A percentile compares a stretch with the other conserved stretches of the same genome.
phyloP scores from a whole-genome alignment of 2,329 filamentous ascomycete genomes.

The Venturia carpophila region DNA sequence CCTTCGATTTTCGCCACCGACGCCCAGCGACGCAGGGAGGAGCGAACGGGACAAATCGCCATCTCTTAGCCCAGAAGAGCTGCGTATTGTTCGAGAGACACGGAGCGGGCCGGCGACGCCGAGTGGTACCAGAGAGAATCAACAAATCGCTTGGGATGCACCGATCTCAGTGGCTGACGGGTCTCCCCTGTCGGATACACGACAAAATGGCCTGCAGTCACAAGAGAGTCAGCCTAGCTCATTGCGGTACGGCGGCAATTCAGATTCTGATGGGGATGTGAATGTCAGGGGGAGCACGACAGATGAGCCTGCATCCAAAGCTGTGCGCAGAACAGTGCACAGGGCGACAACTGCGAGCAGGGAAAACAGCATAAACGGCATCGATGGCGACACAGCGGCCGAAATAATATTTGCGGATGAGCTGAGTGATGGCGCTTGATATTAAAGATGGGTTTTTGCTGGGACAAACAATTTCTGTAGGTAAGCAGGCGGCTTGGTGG shows the following conservation, averaged over 20 bases:
- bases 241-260: slow-evolving; percentile 2
- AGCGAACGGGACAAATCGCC: slow-evolving; percentile 10
- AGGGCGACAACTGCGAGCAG: background rate
- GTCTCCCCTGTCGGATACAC: slow-evolving; percentile 1
- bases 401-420: background rate
- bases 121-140: slow-evolving; percentile 29
- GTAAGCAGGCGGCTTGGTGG: background rate
- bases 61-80: slow-evolving; percentile 24
- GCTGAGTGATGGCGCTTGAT: background rate
- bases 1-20: slow-evolving; percentile 15
- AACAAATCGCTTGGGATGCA: slow-evolving; percentile 12
- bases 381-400: slow-evolving; percentile 8
- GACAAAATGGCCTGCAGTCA: slow-evolving; percentile 6
- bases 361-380: background rate
- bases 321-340: background rate
- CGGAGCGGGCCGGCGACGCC: slow-evolving; percentile 40
- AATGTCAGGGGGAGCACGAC: background rate
- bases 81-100: slow-evolving; percentile 30
- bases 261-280: slow-evolving; percentile 1
- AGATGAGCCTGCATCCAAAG: slow-evolving; percentile 5
- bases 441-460: background rate
- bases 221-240: slow-evolving; percentile 13
- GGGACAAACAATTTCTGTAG: background rate
- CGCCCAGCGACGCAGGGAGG: slow-evolving; percentile 10
- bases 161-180: slow-evolving; percentile 9